Evolutionary conservation across 495 filamentous ascomycete species (phyloP), one percentile per base, ranked within the genome.

Genomic region (Penicilliopsis zonata): DNA sequence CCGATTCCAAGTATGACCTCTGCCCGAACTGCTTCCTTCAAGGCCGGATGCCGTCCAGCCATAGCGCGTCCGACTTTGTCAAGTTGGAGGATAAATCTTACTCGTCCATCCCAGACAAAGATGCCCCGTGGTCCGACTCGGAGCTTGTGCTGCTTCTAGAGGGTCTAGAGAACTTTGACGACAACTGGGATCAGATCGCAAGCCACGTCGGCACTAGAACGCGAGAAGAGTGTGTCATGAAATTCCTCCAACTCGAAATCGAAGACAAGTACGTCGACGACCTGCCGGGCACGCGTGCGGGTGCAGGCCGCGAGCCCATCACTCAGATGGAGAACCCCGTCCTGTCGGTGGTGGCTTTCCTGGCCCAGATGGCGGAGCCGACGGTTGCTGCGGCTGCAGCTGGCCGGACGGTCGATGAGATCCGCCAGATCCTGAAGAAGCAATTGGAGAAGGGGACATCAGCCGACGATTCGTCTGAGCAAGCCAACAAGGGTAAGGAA

Each of bases 181-280:
- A 98, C 18, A 80, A 95, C 57, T 98, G 90, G 90, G 80, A 83
- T 33, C 72, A 80, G 42, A 86, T 98, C 36, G 74, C 90, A 1
- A 85, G 85, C 37, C 80, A 94, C 44, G 90, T 98, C 17, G 82
- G 82, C 19, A 86, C 83, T 2, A 73, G 86, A 27, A 94, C 85
- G n/a, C 70, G 83, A 22, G 90, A 98, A 59, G 85, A 98, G 60
- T 98, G 90, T 55, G 86, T 95, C 16, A 63, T 94, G 45, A 87
- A 94, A 50, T 98, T 98, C 65, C 59, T 98, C 40, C 83, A 92
- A 47, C 59, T 88, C 16, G 85, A 87, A 32, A 90, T 93, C 36
- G 84, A 88, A 49, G 85, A 88, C 54, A 84, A 86, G 41, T 93
- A 88, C 39, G 59, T 88, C 7, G 82, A 90, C 30, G 74, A 82